Percentiles rank a stretch among this genome's conserved stretches.
Conservation (phyloP, 257 asterid species). For the Voacanga thouarsii region DNA sequence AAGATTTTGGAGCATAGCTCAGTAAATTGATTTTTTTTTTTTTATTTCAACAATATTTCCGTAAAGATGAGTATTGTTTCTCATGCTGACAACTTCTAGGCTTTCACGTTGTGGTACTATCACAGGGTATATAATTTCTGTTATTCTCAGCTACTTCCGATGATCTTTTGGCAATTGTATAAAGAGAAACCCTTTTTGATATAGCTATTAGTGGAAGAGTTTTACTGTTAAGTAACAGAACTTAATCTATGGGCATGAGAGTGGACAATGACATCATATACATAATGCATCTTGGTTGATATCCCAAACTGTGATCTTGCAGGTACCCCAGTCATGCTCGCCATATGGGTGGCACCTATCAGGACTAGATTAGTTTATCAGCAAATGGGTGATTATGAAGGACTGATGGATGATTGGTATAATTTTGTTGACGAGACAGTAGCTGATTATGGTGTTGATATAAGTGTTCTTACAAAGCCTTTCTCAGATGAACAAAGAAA, state of each 20-base stretch:
- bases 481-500: slow-evolving; percentile 65
- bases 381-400: slow-evolving; percentile 58
- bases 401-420: slow-evolving; percentile 69
- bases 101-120: not conserved
- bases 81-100: not conserved
- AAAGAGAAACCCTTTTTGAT: not conserved
- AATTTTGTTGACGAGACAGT: slow-evolving; percentile 63
- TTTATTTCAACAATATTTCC: not conserved
- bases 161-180: not conserved
- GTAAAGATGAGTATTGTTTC: not conserved
- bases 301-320: slow-evolving; percentile 23
- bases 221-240: not conserved
- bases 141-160: not conserved
- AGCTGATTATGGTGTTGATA: slow-evolving; percentile 78
- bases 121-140: not conserved
- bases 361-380: slow-evolving; percentile 69
- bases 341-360: slow-evolving; percentile 90
- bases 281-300: not conserved
- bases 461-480: slow-evolving; percentile 73
- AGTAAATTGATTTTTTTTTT: not conserved
- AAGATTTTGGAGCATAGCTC: not conserved
- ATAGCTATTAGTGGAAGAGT: not conserved
- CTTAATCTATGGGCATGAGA: not conserved
- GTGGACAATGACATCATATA: not conserved
- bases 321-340: slow-evolving; percentile 99